Evolutionary conservation across 2,329 filamentous ascomycete genomes (phyloP).

Genomic region (Alternaria brassicae): DNA sequence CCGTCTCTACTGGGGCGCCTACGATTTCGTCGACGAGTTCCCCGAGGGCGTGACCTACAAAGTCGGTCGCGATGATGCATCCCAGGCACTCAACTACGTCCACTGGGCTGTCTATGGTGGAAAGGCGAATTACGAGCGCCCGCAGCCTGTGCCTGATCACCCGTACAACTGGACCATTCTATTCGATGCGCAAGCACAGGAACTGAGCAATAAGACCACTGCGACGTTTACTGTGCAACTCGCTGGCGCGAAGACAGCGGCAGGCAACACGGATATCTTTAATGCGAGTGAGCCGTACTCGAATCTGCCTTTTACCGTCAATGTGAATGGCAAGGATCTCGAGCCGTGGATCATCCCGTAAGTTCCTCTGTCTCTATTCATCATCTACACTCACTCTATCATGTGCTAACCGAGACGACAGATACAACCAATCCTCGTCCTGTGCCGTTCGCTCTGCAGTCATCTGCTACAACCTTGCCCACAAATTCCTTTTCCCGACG

Average conservation of each 20-base stretch:
- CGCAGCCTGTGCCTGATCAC: constrained; percentile 51
- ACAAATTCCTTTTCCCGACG: constrained; percentile 66
- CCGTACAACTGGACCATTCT: constrained; percentile 35
- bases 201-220: constrained; percentile 51
- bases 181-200: constrained; percentile 28
- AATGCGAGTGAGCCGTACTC: constrained; percentile 61
- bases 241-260: constrained; percentile 67
- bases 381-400: fast-evolving
- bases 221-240: constrained; percentile 70
- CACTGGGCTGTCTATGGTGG: constrained; percentile 71
- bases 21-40: constrained; percentile 67
- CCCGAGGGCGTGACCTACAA: constrained; percentile 65
- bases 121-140: constrained; percentile 57
- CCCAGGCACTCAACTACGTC: constrained; percentile 63
- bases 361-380: neutral
- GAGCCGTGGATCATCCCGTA: constrained; percentile 66
- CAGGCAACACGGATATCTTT: constrained; percentile 67
- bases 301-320: constrained; percentile 61
- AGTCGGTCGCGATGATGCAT: constrained; percentile 61
- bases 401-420: constrained; percentile 36
- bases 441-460: constrained; percentile 68
- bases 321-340: constrained; percentile 55
- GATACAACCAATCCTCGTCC: constrained; percentile 64
- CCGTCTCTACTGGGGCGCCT: constrained; percentile 66
- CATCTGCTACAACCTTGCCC: constrained; percentile 66